A percentile compares a stretch with the other conserved stretches of the same genome.
phyloP scores from a whole-genome alignment of 2,329 filamentous ascomycete genomes.

The Ascochyta koolunga region DNA sequence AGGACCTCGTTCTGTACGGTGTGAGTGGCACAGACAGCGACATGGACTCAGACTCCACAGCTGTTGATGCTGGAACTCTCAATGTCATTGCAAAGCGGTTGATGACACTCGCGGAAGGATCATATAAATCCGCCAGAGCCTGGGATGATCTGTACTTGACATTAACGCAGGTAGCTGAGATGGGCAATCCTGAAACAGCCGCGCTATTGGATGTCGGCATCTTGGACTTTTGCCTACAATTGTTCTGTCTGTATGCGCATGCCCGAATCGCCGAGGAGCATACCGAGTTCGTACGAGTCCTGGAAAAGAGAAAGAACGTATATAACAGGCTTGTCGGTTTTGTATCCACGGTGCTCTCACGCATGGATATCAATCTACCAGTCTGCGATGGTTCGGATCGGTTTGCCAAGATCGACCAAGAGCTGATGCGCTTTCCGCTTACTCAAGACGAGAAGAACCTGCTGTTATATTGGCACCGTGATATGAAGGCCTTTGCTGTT shows the following conservation, averaged over 20 bases:
- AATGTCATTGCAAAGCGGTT: conserved; percentile 26
- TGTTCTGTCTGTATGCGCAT: conserved; percentile 39
- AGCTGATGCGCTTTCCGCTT: conserved; percentile 36
- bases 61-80: conserved; percentile 25
- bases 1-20: conserved; percentile 38
- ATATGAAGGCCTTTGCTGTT: conserved; percentile 37
- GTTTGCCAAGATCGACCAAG: conserved; percentile 26
- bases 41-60: conserved; percentile 26
- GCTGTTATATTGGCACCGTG: conserved; percentile 38
- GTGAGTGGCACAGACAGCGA: conserved; percentile 36
- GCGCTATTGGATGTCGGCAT: conserved; percentile 35
- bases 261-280: conserved; percentile 17
- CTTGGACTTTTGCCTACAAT: conserved; percentile 35
- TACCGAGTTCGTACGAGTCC: conserved; percentile 33
- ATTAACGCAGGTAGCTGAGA: conserved; percentile 35
- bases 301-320: conserved; percentile 41
- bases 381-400: conserved; percentile 24
- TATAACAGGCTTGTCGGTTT: conserved; percentile 43
- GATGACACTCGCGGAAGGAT: conserved; percentile 29
- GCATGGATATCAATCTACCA: conserved; percentile 33
- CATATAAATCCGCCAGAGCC: conserved; percentile 28
- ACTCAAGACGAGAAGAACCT: conserved; percentile 27
- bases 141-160: conserved; percentile 48
- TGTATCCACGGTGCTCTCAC: conserved; percentile 34
- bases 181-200: conserved; percentile 39